Conservation (phyloP, 108 stramenopile genomes). For the Cafeteria roenbergensis region DNA sequence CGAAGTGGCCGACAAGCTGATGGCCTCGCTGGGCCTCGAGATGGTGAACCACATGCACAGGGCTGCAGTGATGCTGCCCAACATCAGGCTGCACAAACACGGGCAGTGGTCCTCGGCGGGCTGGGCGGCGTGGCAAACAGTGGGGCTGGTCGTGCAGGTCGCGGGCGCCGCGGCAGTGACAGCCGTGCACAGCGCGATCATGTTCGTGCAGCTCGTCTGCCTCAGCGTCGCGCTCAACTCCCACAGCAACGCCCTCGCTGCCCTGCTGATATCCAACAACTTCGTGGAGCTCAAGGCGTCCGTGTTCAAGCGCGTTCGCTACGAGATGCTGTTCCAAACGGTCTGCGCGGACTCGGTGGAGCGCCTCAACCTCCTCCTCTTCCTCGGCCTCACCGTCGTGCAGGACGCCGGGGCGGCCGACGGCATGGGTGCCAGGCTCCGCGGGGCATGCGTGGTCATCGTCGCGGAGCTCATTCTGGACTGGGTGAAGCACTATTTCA, state of each 20-base stretch:
- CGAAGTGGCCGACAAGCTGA: conserved; percentile 83
- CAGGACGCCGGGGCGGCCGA: conserved; percentile 23
- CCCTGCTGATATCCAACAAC: conserved; percentile 82
- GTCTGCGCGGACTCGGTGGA: conserved; percentile 32
- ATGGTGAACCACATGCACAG: conserved; percentile 79
- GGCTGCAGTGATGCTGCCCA: conserved; percentile 59
- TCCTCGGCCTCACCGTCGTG: conserved; percentile 33
- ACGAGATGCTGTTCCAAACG: conserved; percentile 81
- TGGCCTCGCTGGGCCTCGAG: conserved; percentile 88
- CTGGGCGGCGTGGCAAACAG: background rate
- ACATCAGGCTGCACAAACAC: conserved; percentile 60
- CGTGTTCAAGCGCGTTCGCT: conserved; percentile 98
- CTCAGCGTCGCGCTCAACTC: conserved; percentile 43
- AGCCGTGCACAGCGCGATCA: conserved; percentile 69
- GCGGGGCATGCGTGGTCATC: conserved; percentile 47
- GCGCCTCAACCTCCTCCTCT: conserved; percentile 45
- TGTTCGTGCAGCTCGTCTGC: conserved; percentile 43
- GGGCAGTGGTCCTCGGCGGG: conserved; percentile 13
- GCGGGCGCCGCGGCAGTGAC: too few relatives aligned
- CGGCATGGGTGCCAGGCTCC: conserved; percentile 7
- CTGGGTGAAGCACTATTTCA: conserved; percentile 90
- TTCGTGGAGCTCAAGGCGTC: conserved; percentile 90
- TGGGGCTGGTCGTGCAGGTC: conserved; percentile 61
- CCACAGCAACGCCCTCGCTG: conserved; percentile 50
- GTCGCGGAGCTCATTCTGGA: conserved; percentile 70